These are phyloP conservation scores for Sarocladium brachiariae DNA, from an alignment of 2,329 filamentous ascomycete species.

Conservation along the genomic window DNA sequence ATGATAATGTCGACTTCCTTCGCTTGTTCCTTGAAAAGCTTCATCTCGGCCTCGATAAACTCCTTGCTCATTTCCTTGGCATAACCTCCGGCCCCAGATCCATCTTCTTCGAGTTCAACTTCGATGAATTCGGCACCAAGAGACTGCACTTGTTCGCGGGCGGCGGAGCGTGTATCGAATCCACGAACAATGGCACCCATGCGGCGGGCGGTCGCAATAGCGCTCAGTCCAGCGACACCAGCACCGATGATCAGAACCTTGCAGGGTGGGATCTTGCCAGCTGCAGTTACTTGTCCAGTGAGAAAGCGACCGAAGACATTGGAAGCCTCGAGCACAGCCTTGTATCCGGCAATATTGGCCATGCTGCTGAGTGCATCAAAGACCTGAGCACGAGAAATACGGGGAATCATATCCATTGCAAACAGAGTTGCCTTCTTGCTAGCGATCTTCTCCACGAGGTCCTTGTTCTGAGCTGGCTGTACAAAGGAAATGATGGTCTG, in stretches of 20 bases:
- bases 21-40: slow-evolving; percentile 80
- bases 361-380: slow-evolving; percentile 88
- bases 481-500: slow-evolving; percentile 77
- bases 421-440: slow-evolving; percentile 67
- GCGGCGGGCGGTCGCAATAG: slow-evolving; percentile 77
- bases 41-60: slow-evolving; percentile 90
- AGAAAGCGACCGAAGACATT: slow-evolving; percentile 85
- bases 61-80: slow-evolving; percentile 93
- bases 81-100: slow-evolving; percentile 77
- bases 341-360: slow-evolving; percentile 93
- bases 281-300: slow-evolving; percentile 84
- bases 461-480: slow-evolving; percentile 74
- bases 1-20: slow-evolving; percentile 88
- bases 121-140: slow-evolving; percentile 86
- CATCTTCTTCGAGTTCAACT: slow-evolving; percentile 78
- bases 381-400: slow-evolving; percentile 80
- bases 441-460: slow-evolving; percentile 66
- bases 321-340: slow-evolving; percentile 81
- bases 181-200: slow-evolving; percentile 86
- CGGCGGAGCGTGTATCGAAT: slow-evolving; percentile 85
- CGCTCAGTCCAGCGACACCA: slow-evolving; percentile 80
- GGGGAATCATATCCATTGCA: slow-evolving; percentile 89
- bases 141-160: slow-evolving; percentile 83
- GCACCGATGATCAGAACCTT: slow-evolving; percentile 89
- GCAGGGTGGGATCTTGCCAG: slow-evolving; percentile 82